Evolutionary conservation across 2,329 filamentous ascomycete species (phyloP), one percentile per base, ranked within the genome.

Genomic region (Cytospora piceae): DNA sequence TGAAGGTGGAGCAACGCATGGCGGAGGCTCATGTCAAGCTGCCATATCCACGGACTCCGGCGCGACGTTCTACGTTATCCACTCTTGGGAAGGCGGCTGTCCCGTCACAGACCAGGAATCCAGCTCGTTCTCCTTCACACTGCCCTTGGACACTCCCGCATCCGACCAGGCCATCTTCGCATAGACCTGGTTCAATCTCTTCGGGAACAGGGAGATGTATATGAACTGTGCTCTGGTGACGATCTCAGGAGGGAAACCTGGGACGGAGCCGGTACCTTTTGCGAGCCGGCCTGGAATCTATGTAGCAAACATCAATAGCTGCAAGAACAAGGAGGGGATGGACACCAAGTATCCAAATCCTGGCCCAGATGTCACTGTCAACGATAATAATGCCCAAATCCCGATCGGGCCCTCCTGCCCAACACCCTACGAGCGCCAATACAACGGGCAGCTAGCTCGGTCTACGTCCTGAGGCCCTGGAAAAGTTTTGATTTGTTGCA

Each of bases 151-250:
- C 64, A 82, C 82, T 0, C 82, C 83, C 0, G n/a, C 70, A 0
- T 79, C 85, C n/a, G 68, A 70, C 66, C 70, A 57, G 78, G 85
- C 83, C 9, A 73, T 90, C 1, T 77, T 90, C 15, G 83, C 82
- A 1, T 90, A 88, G 88, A 85, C 83, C 3, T 87, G 84, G 85
- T 87, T 87, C 75, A 88, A 88, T 75, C 81, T 82, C 67, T 70
- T 86, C 31, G 87, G 87, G 1, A 89, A 88, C 71, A 80, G 87
- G 22, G 87, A 90, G 72, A 88, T 89, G 82, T 91, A 90, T 78
- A 89, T 89, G 85, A 88, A 90, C 74, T 90, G 87, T 70, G 87
- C 87, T 0, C 81, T 82, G 8, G 81, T 90, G 31, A 80, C 80
- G n/a, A 83, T 89, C 55, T 64, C 62, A n/a, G 57, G 42, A 31